A percentile compares a stretch with the other conserved stretches of the same genome.
Conservation (phyloP, 129 eudicot species). For the Flaveria robusta region DNA sequence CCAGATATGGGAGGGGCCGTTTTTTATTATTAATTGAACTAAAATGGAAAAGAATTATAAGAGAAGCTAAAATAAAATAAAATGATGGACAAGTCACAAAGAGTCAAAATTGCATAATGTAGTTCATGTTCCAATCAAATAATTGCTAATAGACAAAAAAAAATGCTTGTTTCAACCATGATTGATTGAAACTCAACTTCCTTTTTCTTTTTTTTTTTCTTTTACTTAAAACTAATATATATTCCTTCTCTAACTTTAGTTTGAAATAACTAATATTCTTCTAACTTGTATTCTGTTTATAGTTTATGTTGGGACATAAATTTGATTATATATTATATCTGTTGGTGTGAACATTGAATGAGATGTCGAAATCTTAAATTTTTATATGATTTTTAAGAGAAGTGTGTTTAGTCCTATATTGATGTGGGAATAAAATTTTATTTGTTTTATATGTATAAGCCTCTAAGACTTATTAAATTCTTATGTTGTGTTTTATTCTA, state of each 20-base stretch:
- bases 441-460: too few relatives aligned
- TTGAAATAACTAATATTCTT: not conserved
- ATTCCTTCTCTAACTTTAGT: not conserved
- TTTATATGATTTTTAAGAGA: too few relatives aligned
- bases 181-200: not conserved
- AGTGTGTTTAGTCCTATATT: too few relatives aligned
- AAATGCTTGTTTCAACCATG: not conserved
- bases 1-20: not conserved
- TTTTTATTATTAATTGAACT: not conserved
- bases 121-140: conserved; percentile 18
- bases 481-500: too few relatives aligned
- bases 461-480: too few relatives aligned
- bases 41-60: not conserved
- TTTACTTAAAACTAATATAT: not conserved
- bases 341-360: too few relatives aligned
- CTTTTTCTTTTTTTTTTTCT: not conserved
- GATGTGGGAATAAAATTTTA: too few relatives aligned
- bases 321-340: too few relatives aligned
- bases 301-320: too few relatives aligned
- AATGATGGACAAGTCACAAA: conserved; percentile 13
- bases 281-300: too few relatives aligned
- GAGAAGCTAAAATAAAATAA: not conserved
- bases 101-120: conserved; percentile 5
- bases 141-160: conserved; percentile 17
- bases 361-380: too few relatives aligned